Conservation (phyloP, 331 rosid species). For the Prunus yedoensis region DNA sequence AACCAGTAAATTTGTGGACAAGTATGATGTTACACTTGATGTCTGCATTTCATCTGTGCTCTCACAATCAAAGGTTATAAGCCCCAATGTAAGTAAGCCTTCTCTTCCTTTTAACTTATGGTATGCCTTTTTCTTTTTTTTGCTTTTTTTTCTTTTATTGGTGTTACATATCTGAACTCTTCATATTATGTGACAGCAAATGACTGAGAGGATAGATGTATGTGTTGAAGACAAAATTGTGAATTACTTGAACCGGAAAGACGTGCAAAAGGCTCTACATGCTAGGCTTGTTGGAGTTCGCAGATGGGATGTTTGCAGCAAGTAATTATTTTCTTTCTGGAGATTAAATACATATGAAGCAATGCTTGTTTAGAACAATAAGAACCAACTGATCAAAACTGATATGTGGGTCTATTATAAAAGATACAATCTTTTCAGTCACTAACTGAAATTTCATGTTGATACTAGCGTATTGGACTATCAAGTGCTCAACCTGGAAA, state of each 20-base stretch:
- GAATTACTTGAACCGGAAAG: constrained; percentile 62
- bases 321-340: constrained; percentile 39
- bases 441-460: background rate
- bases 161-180: background rate
- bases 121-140: background rate
- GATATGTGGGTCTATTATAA: background rate
- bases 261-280: constrained; percentile 70
- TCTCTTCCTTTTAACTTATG: background rate
- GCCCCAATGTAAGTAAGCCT: constrained; percentile 44
- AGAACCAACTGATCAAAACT: background rate
- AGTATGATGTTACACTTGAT: constrained; percentile 78
- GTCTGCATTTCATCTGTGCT: constrained; percentile 61
- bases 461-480: constrained; percentile 52
- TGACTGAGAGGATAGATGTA: constrained; percentile 60
- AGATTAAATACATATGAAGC: background rate
- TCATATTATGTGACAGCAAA: constrained; percentile 38
- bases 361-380: background rate
- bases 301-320: constrained; percentile 79
- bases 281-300: constrained; percentile 64
- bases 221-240: constrained; percentile 79
- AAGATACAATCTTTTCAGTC: background rate
- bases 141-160: background rate
- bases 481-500: constrained; percentile 60
- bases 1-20: constrained; percentile 63
- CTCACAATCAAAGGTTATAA: constrained; percentile 59